Conservation (phyloP, 257 asterid genomes). For the Solanum paucissectum region DNA sequence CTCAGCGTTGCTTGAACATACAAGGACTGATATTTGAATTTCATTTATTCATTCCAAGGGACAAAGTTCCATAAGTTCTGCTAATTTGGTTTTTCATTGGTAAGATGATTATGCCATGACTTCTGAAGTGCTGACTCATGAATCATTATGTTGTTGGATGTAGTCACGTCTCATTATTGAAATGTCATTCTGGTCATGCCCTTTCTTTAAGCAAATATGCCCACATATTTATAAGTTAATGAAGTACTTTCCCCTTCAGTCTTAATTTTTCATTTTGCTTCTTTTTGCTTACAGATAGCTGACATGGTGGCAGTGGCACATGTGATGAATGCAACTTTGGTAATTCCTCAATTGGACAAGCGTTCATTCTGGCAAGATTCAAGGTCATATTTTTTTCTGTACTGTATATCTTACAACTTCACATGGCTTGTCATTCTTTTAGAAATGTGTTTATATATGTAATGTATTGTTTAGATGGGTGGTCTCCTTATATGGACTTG, state of each 20-base stretch:
- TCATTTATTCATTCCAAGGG: neutral
- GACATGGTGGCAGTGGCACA: slow-evolving; percentile 99
- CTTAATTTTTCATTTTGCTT: neutral
- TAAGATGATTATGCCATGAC: neutral
- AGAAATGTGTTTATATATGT: neutral
- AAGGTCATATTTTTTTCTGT: slow-evolving; percentile 36
- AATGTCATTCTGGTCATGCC: neutral
- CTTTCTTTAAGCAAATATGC: neutral
- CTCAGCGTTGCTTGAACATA: neutral
- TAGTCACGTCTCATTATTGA: neutral
- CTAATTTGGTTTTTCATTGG: neutral
- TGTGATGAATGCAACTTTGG: slow-evolving; percentile 84
- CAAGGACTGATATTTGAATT: neutral
- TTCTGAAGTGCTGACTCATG: neutral
- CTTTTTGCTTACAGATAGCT: slow-evolving; percentile 56
- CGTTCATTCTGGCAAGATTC: slow-evolving; percentile 94
- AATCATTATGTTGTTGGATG: neutral
- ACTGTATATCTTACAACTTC: neutral
- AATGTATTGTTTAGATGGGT: neutral
- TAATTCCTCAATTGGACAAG: slow-evolving; percentile 88
- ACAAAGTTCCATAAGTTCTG: neutral
- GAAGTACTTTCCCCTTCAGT: neutral
- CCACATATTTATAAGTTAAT: neutral
- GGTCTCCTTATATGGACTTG: neutral
- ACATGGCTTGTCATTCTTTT: neutral